These are phyloP conservation scores for Odontarrhena argentea DNA, from an alignment of 345 rosid species.

Conservation along the genomic window DNA sequence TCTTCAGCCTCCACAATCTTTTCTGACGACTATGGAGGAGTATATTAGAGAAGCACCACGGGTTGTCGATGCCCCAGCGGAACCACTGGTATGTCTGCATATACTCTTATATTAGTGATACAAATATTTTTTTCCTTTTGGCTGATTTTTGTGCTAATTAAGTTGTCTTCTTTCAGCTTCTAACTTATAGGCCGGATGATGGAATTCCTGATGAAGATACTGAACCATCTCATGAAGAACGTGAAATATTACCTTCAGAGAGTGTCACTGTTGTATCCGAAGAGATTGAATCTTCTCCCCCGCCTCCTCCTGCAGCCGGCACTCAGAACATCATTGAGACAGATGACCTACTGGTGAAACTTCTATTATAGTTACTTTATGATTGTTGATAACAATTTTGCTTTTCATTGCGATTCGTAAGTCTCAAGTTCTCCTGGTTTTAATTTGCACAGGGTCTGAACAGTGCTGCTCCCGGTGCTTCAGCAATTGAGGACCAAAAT, in stretches of 20 bases:
- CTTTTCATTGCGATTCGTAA: not conserved
- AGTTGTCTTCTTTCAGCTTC: conserved; percentile 53
- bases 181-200: conserved; percentile 85
- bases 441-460: conserved; percentile 64
- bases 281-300: conserved; percentile 51
- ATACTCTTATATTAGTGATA: not conserved
- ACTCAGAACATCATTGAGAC: conserved; percentile 62
- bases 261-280: conserved; percentile 46
- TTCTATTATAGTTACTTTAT: conserved; percentile 6
- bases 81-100: conserved; percentile 67
- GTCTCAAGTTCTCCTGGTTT: conserved; percentile 13
- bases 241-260: conserved; percentile 57
- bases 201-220: conserved; percentile 57
- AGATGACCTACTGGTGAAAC: conserved; percentile 80
- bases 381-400: conserved; percentile 1
- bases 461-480: conserved; percentile 55
- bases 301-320: conserved; percentile 51
- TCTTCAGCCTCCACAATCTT: conserved; percentile 92
- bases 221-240: conserved; percentile 53
- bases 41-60: conserved; percentile 97
- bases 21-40: conserved; percentile 95
- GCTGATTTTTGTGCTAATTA: conserved; percentile 6
- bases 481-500: conserved; percentile 80
- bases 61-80: conserved; percentile 64
- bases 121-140: not conserved